Conservation (phyloP, 2,329 filamentous ascomycete genomes). For the Cytospora mali region DNA sequence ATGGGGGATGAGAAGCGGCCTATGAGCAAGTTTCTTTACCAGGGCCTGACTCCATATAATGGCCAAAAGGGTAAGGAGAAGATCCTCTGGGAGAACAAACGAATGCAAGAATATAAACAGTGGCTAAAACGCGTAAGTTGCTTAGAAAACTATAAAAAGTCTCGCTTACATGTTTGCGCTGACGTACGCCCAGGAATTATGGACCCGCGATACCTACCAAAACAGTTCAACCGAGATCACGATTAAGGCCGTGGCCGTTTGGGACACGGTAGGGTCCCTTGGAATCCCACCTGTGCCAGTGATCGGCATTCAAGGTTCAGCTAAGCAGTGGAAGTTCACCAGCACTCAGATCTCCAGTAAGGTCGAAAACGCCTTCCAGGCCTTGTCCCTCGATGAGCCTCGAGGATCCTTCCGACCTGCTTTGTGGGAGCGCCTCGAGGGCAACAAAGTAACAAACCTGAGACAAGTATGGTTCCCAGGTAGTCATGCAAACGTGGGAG, state of each 20-base stretch:
- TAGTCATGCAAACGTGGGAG: conserved; percentile 64
- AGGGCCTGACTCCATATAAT: conserved; percentile 32
- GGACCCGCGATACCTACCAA: conserved; percentile 42
- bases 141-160: too few relatives aligned
- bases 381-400: conserved; percentile 52
- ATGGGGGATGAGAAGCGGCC: conserved; percentile 34
- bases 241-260: conserved; percentile 51
- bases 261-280: conserved; percentile 52
- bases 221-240: conserved; percentile 40
- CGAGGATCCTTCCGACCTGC: conserved; percentile 45
- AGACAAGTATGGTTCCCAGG: conserved; percentile 60
- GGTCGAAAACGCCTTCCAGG: conserved; percentile 53
- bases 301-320: conserved; percentile 42
- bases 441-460: conserved; percentile 35
- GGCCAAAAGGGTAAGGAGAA: conserved; percentile 35
- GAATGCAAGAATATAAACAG: conserved; percentile 40
- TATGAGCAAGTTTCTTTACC: conserved; percentile 32
- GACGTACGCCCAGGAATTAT: conserved; percentile 30
- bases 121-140: conserved; percentile 40
- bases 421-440: conserved; percentile 43
- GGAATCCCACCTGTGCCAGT: conserved; percentile 47
- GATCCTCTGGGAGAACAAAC: conserved; percentile 38
- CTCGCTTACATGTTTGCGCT: neutral
- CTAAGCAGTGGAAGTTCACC: conserved; percentile 44
- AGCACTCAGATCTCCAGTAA: conserved; percentile 46